Evolutionary conservation across 169 alveolate species (phyloP), one percentile per base, ranked within the genome.

Genomic region (Babesia ovis): DNA sequence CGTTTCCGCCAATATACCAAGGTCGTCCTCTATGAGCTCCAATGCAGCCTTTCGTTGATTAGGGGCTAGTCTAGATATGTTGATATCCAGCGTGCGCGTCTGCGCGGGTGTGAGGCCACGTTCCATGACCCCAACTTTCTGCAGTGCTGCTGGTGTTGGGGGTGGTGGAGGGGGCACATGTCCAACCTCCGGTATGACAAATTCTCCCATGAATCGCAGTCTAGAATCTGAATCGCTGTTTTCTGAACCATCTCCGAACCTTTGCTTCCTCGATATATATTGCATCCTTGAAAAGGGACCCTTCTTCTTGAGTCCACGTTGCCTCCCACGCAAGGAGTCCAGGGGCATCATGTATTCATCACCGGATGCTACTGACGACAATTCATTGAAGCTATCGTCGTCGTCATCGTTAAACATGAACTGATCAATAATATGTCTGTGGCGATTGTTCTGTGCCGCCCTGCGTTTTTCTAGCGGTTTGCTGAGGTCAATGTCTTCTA

Each of bases 21-120:
- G 86, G 64, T 91, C 95, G 50, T 91, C 95, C 64, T 91, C 95
- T 25, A 91, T 79, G 23, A 91, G 91, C 64, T 91, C 95, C 69
- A 91, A 53, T 18, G 95, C 95, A 22, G 95, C 95, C 67, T 80
- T 83, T 60, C 95, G 80, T 58, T 91, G 95, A 62, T 90, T 76
- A 25, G 95, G 93, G 39, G 94, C 93, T 39, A 91, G 83, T 60
- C 91, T 56, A 46, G 85, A 41, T 60, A 91, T 50, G 75, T 91
- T 91, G 62, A 77, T 69, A 45, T 84, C 80, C 51, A 91, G 85
- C 35, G 89, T 67, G 25, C 86, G 81, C 43, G 83, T 72, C 77
- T 91, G 95, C 18, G 87, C 58, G 54, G 68, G 73, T 60, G 90
- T 91, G 60, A 91, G 77, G 34, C 91, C 85, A 67, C 85, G 91